Base-by-base conservation (phyloP, 2,329 filamentous ascomycete species). In the Botrytis pseudocinerea region DNA sequence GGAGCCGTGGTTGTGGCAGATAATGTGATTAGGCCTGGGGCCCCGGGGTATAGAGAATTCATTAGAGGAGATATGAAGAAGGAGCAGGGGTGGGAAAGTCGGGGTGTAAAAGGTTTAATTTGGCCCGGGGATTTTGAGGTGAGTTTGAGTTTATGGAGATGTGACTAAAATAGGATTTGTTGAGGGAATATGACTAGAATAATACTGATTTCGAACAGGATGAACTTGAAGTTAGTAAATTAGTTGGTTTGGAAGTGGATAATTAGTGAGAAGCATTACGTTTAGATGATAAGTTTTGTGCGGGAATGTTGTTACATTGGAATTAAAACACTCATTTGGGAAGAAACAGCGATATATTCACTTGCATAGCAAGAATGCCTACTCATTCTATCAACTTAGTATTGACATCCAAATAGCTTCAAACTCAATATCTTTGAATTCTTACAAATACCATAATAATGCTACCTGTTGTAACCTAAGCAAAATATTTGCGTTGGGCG, bases 1-100 rank as follows among this genome's bases (percentile, higher is more conserved):
- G 91, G 91, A 0, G 86, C 86, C 1, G 86, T 91, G 0, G 82
- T 91, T 22, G 89, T 88, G 0, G 91, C 91, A 1, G 91, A 93
- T 79, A 93, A 93, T 78, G 87, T 92, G 71, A 87, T 92, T 77
- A 89, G 88, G 79, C 91, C 91, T 1, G 91, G 90, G 0, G 92
- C 92, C 76, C 90, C 90, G 9, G 87, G 87, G 2, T 92, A 92
- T 78, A 82, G 91, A 63, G 87, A 89, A 76, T 93, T 93, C 74
- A 90, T 94, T 61, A 84, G 90, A 69, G 88, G 51, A 20, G 25
- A 73, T 4, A 38, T 71, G 54, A 84, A 82, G 76, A 84, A 69
- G n/a, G 64, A 72, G n/a, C 72, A 69, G 20, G 51, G 73, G 14
- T 73, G 68, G 57, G 71, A 63, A n/a, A 84, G 72, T 51, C 16